Evolutionary conservation across 768 basidiomycete species (phyloP), one percentile per base, ranked within the genome.

Genomic region (Suillus hirtellus): DNA sequence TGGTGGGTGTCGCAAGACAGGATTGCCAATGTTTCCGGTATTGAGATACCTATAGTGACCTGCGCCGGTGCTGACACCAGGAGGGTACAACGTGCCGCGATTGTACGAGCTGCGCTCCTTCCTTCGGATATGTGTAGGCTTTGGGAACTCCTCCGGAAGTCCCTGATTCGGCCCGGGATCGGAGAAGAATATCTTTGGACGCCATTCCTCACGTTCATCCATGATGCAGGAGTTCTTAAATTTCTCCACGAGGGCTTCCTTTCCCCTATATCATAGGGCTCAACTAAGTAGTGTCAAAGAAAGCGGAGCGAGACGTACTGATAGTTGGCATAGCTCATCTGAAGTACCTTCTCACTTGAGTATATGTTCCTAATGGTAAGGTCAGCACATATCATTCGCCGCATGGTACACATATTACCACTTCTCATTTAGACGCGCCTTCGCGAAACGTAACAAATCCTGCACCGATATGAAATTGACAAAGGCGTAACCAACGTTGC

Each of bases 271-370:
- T 31, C 46, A 60, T 46, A 31, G 53, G 24, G 49, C 8, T 58
- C 52, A 44, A 31, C 61, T 64, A 35, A 67, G 60, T 21, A 61
- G 59, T 34, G 61, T 69, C 64, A 24, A 50, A 24, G 15, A 62
- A 54, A 24, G 53, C 15, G 19, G 35, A n/a, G 14, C 38, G 59
- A 38, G n/a, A 82, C 91, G 60, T 65, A 93, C 93, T 95, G 93
- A 70, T 92, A 94, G 68, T 93, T 95, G 3, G 94, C 95, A 71
- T 95, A 96, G 67, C 89, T 90, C 89, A 95, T 93, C 69, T 95
- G 90, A 60, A 95, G 76, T 10, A 94, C 88, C 71, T 96, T 96
- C 75, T 95, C 92, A 65, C 92, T 93, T 10, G 90, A 90, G 72
- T 92, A 95, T 87, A 93, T 88, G 71, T 96, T 95, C 92, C 92